Percentiles rank a stretch among this genome's conserved stretches.
Evolutionary conservation across 2,329 filamentous ascomycete species (phyloP).

Genomic region (Phaeophleospora eucalypticola): DNA sequence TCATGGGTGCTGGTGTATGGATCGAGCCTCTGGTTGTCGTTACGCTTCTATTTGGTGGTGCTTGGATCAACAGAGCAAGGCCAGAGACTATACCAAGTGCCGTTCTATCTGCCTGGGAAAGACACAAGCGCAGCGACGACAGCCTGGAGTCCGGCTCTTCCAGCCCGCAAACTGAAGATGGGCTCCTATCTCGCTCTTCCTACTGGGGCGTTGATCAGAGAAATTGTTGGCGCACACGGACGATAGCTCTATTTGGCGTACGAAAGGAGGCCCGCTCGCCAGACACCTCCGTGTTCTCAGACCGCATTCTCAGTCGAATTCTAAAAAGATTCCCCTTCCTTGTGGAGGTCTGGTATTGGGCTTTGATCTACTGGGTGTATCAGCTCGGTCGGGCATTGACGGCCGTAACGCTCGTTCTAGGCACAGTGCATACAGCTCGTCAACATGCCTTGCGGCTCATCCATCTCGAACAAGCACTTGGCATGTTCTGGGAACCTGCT

Average conservation of each 20-base stretch:
- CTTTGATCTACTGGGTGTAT: slow-evolving; percentile 58
- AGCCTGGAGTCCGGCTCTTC: slow-evolving; percentile 40
- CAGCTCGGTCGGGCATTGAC: slow-evolving; percentile 70
- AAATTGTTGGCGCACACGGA: slow-evolving; percentile 46
- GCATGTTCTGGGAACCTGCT: slow-evolving; percentile 61
- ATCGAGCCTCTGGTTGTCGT: slow-evolving; percentile 61
- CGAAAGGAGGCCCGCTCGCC: slow-evolving; percentile 53
- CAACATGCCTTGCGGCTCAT: slow-evolving; percentile 66
- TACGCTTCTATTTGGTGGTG: slow-evolving; percentile 57
- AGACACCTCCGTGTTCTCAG: slow-evolving; percentile 58
- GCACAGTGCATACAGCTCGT: slow-evolving; percentile 64
- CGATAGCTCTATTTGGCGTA: slow-evolving; percentile 45
- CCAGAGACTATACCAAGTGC: not conserved
- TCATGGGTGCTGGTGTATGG: slow-evolving; percentile 55
- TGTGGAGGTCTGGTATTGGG: slow-evolving; percentile 74
- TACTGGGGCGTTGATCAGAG: not conserved
- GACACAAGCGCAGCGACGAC: no score
- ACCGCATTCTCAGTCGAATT: slow-evolving; percentile 59
- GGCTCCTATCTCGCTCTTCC: slow-evolving; percentile 28
- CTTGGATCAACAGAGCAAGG: slow-evolving; percentile 50
- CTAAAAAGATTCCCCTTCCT: slow-evolving; percentile 67
- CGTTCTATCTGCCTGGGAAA: no score
- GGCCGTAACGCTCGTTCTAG: slow-evolving; percentile 63
- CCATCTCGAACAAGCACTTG: slow-evolving; percentile 59
- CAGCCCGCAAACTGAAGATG: slow-evolving; percentile 35